phyloP scores from a whole-genome alignment of 495 filamentous ascomycete genomes.

The Monascus purpureus region DNA sequence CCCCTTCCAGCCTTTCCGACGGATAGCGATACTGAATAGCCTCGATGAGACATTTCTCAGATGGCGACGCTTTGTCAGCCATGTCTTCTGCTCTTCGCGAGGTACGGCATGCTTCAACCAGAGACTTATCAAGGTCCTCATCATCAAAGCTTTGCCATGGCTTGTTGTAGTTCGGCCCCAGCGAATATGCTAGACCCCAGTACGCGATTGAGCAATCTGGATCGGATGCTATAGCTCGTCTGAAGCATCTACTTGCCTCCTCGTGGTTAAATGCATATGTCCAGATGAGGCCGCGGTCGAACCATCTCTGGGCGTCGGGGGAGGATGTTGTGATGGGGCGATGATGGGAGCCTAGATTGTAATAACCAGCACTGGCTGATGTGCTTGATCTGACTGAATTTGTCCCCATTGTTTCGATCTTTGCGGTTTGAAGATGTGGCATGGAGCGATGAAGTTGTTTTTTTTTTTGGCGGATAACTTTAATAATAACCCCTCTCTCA shows the following conservation, averaged over 20 bases:
- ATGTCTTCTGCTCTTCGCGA: conserved; percentile 24
- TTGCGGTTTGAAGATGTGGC: too few relatives aligned
- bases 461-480: too few relatives aligned
- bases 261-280: conserved; percentile 53
- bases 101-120: conserved; percentile 31
- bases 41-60: conserved; percentile 27
- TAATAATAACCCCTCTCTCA: too few relatives aligned
- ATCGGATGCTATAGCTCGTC: conserved; percentile 40
- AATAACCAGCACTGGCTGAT: conserved; percentile 35
- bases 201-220: conserved; percentile 44
- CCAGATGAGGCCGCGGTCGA: conserved; percentile 49
- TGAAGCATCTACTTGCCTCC: conserved; percentile 45
- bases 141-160: conserved; percentile 54
- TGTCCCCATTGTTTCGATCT: too few relatives aligned
- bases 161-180: conserved; percentile 65
- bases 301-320: conserved; percentile 40
- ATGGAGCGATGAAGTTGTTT: too few relatives aligned
- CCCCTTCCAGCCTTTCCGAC: conserved; percentile 16
- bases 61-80: conserved; percentile 3
- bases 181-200: conserved; percentile 51
- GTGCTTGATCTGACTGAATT: too few relatives aligned
- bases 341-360: conserved; percentile 40
- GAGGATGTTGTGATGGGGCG: conserved; percentile 31
- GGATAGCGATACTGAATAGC: conserved; percentile 45
- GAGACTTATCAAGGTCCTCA: conserved; percentile 33